These are phyloP conservation scores for Phylloporus sp. DNA, from an alignment of 768 basidiomycete genomes.

Conservation along the genomic window DNA sequence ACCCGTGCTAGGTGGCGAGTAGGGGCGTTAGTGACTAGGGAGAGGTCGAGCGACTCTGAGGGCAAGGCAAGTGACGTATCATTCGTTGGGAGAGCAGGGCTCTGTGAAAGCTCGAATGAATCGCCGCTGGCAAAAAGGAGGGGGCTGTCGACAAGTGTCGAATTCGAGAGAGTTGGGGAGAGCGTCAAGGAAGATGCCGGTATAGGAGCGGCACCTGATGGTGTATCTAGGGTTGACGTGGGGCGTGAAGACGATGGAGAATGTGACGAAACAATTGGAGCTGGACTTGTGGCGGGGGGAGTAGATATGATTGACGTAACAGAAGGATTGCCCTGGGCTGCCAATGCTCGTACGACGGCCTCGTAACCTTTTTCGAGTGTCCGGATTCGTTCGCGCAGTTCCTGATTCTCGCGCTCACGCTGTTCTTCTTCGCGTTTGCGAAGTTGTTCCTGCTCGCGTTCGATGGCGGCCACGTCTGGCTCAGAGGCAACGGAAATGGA, in stretches of 20 bases:
- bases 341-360: slow-evolving; percentile 69
- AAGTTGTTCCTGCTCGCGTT: slow-evolving; percentile 27
- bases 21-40: slow-evolving; percentile 44
- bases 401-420: slow-evolving; percentile 64
- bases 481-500: slow-evolving; percentile 12
- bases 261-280: slow-evolving; percentile 13
- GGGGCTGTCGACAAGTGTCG: slow-evolving; percentile 35
- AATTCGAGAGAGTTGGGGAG: slow-evolving; percentile 41
- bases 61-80: slow-evolving; percentile 25
- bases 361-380: slow-evolving; percentile 81
- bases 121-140: slow-evolving; percentile 24
- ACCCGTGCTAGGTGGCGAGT: slow-evolving; percentile 99
- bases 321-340: slow-evolving; percentile 47
- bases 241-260: slow-evolving; percentile 19
- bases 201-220: slow-evolving; percentile 21
- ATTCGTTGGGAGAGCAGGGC: slow-evolving; percentile 33
- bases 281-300: slow-evolving; percentile 11
- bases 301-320: slow-evolving; percentile 12
- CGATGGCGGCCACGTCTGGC: slow-evolving; percentile 22
- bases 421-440: slow-evolving; percentile 35
- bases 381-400: slow-evolving; percentile 69
- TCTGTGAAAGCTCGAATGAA: slow-evolving; percentile 32
- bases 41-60: slow-evolving; percentile 29
- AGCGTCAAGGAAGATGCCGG: slow-evolving; percentile 33
- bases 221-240: slow-evolving; percentile 22